phyloP scores from a whole-genome alignment of 306 rosid species.

The Cyclanthera cordifolia region DNA sequence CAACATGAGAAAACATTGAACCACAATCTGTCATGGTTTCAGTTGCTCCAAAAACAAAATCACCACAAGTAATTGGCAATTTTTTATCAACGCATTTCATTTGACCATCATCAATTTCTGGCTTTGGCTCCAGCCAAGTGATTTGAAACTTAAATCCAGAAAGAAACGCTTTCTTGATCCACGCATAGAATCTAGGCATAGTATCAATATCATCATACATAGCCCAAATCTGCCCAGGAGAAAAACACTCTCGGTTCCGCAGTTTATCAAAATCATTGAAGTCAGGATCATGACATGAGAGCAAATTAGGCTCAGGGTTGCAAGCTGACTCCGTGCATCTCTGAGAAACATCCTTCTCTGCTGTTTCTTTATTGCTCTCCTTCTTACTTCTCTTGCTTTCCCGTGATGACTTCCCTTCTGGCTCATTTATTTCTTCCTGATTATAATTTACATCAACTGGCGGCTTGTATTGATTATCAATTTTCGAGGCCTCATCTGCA shows the following conservation, averaged over 20 bases:
- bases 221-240: constrained; percentile 77
- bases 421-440: constrained; percentile 13
- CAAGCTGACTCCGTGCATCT: constrained; percentile 21
- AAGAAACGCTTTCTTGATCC: constrained; percentile 41
- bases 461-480: constrained; percentile 11
- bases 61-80: constrained; percentile 74
- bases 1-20: constrained; percentile 62
- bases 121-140: constrained; percentile 69
- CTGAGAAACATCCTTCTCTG: constrained; percentile 10
- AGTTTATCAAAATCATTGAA: constrained; percentile 58
- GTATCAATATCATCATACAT: constrained; percentile 52
- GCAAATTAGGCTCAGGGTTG: constrained; percentile 10
- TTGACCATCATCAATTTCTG: constrained; percentile 27
- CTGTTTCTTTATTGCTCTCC: constrained; percentile 20
- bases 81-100: constrained; percentile 24
- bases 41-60: constrained; percentile 30
- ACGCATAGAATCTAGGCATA: constrained; percentile 86
- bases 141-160: constrained; percentile 55
- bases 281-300: constrained; percentile 48
- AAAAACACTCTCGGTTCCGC: constrained; percentile 41
- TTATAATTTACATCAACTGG: constrained; percentile 27
- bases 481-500: constrained; percentile 24
- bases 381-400: constrained; percentile 21
- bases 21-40: constrained; percentile 19
- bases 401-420: constrained; percentile 23